Base-by-base conservation (phyloP, 108 stramenopile genomes). In the Skeletonema tropicum region DNA sequence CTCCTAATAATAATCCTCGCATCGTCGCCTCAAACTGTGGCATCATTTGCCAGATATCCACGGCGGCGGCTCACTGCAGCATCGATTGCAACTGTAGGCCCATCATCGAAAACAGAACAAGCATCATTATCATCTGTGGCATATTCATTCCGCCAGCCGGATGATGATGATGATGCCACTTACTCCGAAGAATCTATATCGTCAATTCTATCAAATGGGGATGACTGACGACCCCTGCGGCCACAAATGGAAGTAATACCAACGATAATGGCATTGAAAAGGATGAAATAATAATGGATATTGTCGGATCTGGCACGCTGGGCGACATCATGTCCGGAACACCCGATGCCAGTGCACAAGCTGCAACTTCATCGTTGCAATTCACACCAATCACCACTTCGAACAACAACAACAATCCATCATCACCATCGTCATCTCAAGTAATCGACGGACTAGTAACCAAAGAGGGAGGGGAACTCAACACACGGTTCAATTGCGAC, bases 281-380 rank as follows among this genome's bases (percentile, higher is more conserved):
- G 10, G 39, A 66, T 38, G 64, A 66, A 6, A 42, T 29, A 29
- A 29, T 29, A 29, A 1, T 71, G 17, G 85, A 82, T 15, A 45
- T 64, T 46, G 82, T 75, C 30, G 79, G 73, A 52, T 66, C 72
- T n/a, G 89, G 89, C 36, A 88, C 89, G 26, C 66, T 93, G 49
- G 92, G 92, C 30, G 92, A 93, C 73, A 93, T 93, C 74, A 93
- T 93, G 92, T 75, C 86, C 6, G 74, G 67, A 61, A 57, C 77
- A 8, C n/a, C 36, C 15, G 75, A 73, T 36, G 63, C 75, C 71
- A 77, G 23, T 14, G 48, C 31, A 23, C 19, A 29, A 25, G 6
- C 31, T 7, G 21, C 19, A 49, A 11, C 26, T 55, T 26, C 15
- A 17, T 52, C 33, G 35, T 38, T 4, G 26, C 26, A 60, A 48